Evolutionary conservation across 768 basidiomycete genomes (phyloP), one percentile per base, ranked within the genome.

Genomic region (Russula ochroleuca): DNA sequence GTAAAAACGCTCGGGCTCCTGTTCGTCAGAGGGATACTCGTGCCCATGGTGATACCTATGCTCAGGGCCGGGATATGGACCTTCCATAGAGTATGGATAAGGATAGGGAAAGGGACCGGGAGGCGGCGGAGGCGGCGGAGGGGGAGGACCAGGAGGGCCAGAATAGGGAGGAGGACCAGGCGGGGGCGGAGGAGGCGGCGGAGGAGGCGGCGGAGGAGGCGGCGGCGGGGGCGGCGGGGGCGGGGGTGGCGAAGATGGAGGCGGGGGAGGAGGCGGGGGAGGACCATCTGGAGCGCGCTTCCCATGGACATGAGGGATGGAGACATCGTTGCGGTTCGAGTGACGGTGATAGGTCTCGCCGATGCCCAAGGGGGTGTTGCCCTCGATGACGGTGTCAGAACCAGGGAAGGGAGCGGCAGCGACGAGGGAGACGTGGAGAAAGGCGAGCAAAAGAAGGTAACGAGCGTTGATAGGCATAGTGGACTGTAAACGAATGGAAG

Each of bases 401-500:
- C 19, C 53, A 17, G 45, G 52, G 40, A 58, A 1, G 1, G 63
- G 63, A 9, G 33, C 64, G 25, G 64, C 59, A 8, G 49, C 41
- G 23, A 48, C 31, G 23, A 61, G 33, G 4, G 59, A 19, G 54
- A 61, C 53, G 40, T 65, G 64, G 19, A 65, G 59, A 38, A 65
- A 45, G 47, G 59, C 64, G 40, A 65, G 48, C 47, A 65, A 51
- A 35, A 65, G 64, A 57, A 51, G 14, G 17, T 60, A 65, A 65
- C 64, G 64, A 65, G 64, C 19, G 59, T 65, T 41, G 33, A 50
- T 49, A 56, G 64, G 2, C 64, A 65, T 65, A 31, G n/a, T 50
- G 51, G n/a, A n/a, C n/a, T n/a, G n/a, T 1, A 59, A 64, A 64
- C 9, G 64, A 65, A 17, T 43, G 64, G 59, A 65, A 65, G 51